phyloP scores from a whole-genome alignment of 2,329 filamentous ascomycete genomes.

The Clonostachys rosea region DNA sequence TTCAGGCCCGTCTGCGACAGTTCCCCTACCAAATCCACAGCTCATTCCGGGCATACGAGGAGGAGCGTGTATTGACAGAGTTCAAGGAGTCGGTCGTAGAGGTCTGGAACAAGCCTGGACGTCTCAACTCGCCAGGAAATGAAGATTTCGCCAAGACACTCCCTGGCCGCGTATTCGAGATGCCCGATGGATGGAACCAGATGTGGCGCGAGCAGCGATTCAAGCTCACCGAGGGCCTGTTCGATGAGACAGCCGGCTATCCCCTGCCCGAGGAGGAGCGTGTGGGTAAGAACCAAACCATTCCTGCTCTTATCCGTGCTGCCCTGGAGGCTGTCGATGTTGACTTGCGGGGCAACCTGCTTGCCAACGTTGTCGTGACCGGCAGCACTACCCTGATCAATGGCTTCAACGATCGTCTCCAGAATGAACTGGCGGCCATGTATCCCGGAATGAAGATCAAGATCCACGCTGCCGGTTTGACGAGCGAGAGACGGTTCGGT shows the following conservation, averaged over 20 bases:
- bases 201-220: constrained; percentile 89
- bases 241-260: constrained; percentile 77
- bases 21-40: constrained; percentile 58
- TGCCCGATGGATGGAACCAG: constrained; percentile 95
- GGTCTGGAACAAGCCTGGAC: constrained; percentile 79
- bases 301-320: constrained; percentile 76
- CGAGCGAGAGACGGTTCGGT: constrained; percentile 85
- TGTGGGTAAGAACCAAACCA: constrained; percentile 69
- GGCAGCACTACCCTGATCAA: constrained; percentile 84
- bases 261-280: constrained; percentile 35
- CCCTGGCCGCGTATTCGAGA: constrained; percentile 87
- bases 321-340: constrained; percentile 80
- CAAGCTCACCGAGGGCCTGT: constrained; percentile 82
- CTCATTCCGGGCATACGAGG: constrained; percentile 78
- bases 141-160: constrained; percentile 70
- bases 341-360: constrained; percentile 76
- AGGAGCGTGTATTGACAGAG: constrained; percentile 88
- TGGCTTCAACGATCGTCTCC: constrained; percentile 87
- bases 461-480: constrained; percentile 80
- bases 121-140: constrained; percentile 61
- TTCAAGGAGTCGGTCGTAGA: constrained; percentile 98
- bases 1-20: constrained; percentile 70
- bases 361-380: constrained; percentile 89
- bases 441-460: constrained; percentile 86
- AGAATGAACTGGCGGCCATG: constrained; percentile 74